phyloP scores from a whole-genome alignment of 805 yeast genomes.

The Pichia nakasei region DNA sequence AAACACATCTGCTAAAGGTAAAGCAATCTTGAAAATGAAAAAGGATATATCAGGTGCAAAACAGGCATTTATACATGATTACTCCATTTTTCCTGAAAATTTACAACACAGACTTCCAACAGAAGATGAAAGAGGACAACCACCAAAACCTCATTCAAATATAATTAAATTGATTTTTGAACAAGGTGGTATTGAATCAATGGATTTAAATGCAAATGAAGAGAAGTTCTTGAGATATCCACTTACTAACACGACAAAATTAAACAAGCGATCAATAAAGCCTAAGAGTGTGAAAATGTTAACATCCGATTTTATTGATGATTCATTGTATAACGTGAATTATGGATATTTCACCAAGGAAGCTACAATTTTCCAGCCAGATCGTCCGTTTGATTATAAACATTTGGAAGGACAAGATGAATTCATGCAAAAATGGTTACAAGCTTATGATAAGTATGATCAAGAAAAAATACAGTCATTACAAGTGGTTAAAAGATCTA shows the following conservation, averaged over 20 bases:
- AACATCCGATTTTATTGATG: constrained; percentile 75
- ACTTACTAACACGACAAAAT: constrained; percentile 28
- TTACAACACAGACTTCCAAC: constrained; percentile 24
- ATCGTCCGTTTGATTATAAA: constrained; percentile 54
- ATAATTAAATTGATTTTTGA: constrained; percentile 21
- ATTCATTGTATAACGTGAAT: constrained; percentile 68
- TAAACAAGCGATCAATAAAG: constrained; percentile 32
- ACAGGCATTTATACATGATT: constrained; percentile 25
- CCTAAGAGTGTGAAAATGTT: constrained; percentile 64
- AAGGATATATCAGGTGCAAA: constrained; percentile 9
- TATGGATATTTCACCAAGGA: constrained; percentile 79
- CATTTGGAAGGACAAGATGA: constrained; percentile 55
- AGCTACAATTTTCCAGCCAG: constrained; percentile 67
- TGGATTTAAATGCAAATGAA: constrained; percentile 26
- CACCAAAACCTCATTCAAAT: constrained; percentile 17
- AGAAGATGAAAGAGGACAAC: constrained; percentile 13
- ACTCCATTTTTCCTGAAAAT: constrained; percentile 24
- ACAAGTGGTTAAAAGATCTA: constrained; percentile 11
- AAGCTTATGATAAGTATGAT: constrained; percentile 49
- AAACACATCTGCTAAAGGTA: constrained; percentile 7
- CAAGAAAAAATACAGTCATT: constrained; percentile 17
- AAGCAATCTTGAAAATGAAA: constrained; percentile 10
- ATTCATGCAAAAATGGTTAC: constrained; percentile 60
- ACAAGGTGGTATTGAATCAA: constrained; percentile 29
- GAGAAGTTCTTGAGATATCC: constrained; percentile 36